Conservation (phyloP, 2,329 filamentous ascomycete genomes). For the Sporothrix brasiliensis region DNA sequence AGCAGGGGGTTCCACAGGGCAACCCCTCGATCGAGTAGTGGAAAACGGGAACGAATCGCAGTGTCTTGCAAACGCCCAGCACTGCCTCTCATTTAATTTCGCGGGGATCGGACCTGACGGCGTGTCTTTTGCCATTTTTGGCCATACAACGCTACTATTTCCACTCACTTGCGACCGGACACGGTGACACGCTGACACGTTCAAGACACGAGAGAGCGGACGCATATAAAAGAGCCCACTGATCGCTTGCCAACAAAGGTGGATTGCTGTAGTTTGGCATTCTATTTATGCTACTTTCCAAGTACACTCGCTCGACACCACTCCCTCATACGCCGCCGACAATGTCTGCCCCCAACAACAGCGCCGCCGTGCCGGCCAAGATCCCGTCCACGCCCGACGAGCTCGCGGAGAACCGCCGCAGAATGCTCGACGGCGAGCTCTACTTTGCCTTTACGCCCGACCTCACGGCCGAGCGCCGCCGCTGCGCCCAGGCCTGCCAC, state of each 20-base stretch:
- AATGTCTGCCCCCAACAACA: constrained; percentile 23
- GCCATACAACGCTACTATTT: no score
- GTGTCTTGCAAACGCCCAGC: no score
- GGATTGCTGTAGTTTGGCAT: no score
- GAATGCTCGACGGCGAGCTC: constrained; percentile 69
- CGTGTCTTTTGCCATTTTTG: no score
- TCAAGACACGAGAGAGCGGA: no score
- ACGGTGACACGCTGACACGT: no score
- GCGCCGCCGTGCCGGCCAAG: constrained; percentile 19
- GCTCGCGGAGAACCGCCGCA: constrained; percentile 52
- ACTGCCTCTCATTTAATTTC: no score
- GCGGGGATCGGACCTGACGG: no score
- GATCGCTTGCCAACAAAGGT: no score
- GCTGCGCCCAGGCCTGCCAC: constrained; percentile 63
- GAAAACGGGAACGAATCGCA: neutral
- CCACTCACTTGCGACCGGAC: no score
- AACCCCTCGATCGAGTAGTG: neutral
- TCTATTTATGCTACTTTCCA: neutral
- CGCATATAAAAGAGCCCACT: no score
- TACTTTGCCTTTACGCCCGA: constrained; percentile 74
- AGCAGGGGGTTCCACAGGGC: neutral
- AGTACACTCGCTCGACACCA: neutral
- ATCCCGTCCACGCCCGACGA: constrained; percentile 41
- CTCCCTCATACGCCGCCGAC: neutral
- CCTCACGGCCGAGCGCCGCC: constrained; percentile 63